Evolutionary conservation across 1,139 yeast genomes (phyloP).

Genomic region (Candida smagusa): DNA sequence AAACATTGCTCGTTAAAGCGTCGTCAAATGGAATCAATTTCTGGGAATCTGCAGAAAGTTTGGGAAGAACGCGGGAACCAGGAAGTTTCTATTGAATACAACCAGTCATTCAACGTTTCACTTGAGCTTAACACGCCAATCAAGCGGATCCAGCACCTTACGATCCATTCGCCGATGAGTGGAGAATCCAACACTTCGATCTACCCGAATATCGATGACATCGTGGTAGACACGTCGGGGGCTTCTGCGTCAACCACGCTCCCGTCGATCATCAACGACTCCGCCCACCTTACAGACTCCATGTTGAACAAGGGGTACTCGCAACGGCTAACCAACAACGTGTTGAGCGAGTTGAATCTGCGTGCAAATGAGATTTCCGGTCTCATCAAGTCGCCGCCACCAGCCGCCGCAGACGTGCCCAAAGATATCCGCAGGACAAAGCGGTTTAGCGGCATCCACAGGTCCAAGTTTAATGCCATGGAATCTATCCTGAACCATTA

Average conservation of each 20-base stretch:
- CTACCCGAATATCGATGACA: conserved; percentile 17
- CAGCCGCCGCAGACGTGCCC: conserved; percentile 4
- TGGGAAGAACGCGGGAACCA: not conserved
- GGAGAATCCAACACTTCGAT: conserved; percentile 12
- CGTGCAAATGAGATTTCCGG: conserved; percentile 32
- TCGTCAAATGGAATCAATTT: not conserved
- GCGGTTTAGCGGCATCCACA: conserved; percentile 34
- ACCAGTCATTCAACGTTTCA: conserved; percentile 11
- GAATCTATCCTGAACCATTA: conserved; percentile 43
- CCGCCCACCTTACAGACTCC: conserved; percentile 9
- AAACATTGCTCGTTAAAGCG: not conserved
- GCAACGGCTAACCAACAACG: conserved; percentile 37
- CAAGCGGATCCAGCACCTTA: conserved; percentile 33
- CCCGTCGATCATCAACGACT: conserved; percentile 4
- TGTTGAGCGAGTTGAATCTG: conserved; percentile 37
- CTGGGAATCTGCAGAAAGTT: not conserved
- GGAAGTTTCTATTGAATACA: not conserved
- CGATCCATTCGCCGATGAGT: conserved; percentile 29
- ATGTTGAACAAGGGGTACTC: conserved; percentile 44
- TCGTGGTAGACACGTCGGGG: conserved; percentile 4
- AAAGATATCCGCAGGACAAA: conserved; percentile 13
- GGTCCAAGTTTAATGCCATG: conserved; percentile 35
- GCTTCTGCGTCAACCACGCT: not conserved
- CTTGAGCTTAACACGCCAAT: conserved; percentile 38
- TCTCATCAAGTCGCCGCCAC: conserved; percentile 14